Conservation (phyloP, 768 basidiomycete species). For the Tricholoma sp. region DNA sequence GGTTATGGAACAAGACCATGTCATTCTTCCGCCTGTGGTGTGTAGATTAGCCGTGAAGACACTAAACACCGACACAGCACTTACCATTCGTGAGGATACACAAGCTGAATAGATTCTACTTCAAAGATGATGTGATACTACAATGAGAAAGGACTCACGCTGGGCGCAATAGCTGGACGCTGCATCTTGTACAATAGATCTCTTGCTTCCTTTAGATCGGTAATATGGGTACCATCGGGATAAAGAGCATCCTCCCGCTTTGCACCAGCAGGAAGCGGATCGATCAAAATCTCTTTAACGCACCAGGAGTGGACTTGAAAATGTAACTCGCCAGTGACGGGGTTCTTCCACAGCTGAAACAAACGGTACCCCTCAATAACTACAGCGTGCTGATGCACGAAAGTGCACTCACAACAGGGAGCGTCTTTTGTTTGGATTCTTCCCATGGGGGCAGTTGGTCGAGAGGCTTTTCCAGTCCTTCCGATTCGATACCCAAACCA, state of each 20-base stretch:
- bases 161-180: conserved; percentile 81
- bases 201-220: conserved; percentile 67
- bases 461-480: conserved; percentile 64
- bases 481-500: conserved; percentile 78
- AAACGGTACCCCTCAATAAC: neutral
- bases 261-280: conserved; percentile 61
- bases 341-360: conserved; percentile 85
- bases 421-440: conserved; percentile 64
- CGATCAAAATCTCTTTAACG: conserved; percentile 58
- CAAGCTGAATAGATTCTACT: conserved; percentile 37
- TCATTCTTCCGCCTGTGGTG: conserved; percentile 46
- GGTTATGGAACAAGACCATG: conserved; percentile 83
- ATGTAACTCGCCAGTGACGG: conserved; percentile 74
- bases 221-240: conserved; percentile 78
- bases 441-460: conserved; percentile 80
- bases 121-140: neutral
- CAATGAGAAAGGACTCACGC: conserved; percentile 32
- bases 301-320: conserved; percentile 91
- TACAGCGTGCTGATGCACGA: conserved; percentile 11
- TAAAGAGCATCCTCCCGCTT: conserved; percentile 62
- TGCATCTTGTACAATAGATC: conserved; percentile 82
- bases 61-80: conserved; percentile 4
- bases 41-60: neutral
- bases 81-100: conserved; percentile 88
- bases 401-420: conserved; percentile 47